These are phyloP conservation scores for Austroboletus niveus DNA, from an alignment of 1,284 basidiomycete species.

Conservation along the genomic window DNA sequence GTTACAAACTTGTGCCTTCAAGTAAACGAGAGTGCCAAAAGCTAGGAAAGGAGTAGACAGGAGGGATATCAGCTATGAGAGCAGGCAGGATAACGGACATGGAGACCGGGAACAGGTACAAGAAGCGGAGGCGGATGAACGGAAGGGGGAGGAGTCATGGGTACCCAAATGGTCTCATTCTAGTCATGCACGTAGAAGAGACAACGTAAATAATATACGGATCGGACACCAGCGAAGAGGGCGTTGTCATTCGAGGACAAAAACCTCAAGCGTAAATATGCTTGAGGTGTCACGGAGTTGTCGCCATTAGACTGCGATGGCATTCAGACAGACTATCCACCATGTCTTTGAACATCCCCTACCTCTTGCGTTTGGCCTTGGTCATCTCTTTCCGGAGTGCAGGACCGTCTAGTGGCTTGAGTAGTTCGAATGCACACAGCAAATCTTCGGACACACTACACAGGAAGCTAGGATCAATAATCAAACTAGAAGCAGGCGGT, in stretches of 20 bases:
- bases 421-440: constrained; percentile 94
- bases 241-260: constrained; percentile 5
- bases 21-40: constrained; percentile 26
- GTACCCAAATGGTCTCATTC: constrained; percentile 29
- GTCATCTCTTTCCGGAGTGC: constrained; percentile 99
- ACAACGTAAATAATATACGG: constrained; percentile 22
- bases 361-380: constrained; percentile 97
- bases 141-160: constrained; percentile 5
- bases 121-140: constrained; percentile 5
- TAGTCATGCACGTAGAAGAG: constrained; percentile 26
- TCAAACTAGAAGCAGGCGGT: constrained; percentile 2
- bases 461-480: constrained; percentile 12
- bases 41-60: constrained; percentile 13
- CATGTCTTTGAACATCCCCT: not conserved
- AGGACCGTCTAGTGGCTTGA: constrained; percentile 94
- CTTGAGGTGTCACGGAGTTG: constrained; percentile 27
- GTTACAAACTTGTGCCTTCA: constrained; percentile 35
- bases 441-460: constrained; percentile 92
- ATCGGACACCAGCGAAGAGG: constrained; percentile 9
- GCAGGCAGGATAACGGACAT: constrained; percentile 25
- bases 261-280: constrained; percentile 2
- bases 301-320: constrained; percentile 31
- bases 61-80: constrained; percentile 31
- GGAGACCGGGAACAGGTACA: constrained; percentile 13
- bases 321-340: constrained; percentile 8